phyloP scores from a whole-genome alignment of 2,329 filamentous ascomycete genomes.

The Penicillium sp. region DNA sequence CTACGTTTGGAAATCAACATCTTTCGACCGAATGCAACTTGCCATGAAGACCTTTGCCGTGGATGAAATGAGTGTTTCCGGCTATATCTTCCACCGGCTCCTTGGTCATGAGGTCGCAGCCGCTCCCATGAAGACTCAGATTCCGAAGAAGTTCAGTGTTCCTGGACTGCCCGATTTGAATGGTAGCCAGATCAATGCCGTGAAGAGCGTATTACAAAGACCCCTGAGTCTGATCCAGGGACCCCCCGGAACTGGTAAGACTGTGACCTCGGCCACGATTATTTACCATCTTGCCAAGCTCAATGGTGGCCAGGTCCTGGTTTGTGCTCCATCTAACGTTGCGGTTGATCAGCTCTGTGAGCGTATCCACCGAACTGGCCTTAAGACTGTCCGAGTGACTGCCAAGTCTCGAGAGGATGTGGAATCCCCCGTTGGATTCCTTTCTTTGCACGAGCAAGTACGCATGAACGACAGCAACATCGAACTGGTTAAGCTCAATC shows the following conservation, averaged over 20 bases:
- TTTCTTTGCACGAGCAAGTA: constrained; percentile 94
- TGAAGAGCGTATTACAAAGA: constrained; percentile 91
- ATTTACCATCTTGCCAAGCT: constrained; percentile 97
- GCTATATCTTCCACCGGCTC: constrained; percentile 97
- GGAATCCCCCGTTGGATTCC: constrained; percentile 94
- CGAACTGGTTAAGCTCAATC: constrained; percentile 86
- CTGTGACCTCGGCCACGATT: constrained; percentile 95
- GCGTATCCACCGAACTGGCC: constrained; percentile 87
- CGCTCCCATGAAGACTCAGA: constrained; percentile 89
- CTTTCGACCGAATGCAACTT: constrained; percentile 97
- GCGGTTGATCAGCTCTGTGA: constrained; percentile 98
- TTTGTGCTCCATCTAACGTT: constrained; percentile 97
- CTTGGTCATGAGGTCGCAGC: constrained; percentile 93
- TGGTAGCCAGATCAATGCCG: constrained; percentile 90
- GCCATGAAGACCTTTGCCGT: constrained; percentile 99
- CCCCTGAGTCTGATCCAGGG: constrained; percentile 95
- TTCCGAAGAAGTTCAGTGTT: constrained; percentile 96
- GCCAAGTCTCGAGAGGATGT: constrained; percentile 98
- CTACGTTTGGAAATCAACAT: constrained; percentile 99
- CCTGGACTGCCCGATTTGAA: constrained; percentile 94
- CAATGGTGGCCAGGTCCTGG: constrained; percentile 89
- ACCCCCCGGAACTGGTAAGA: constrained; percentile 95
- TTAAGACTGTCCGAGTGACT: constrained; percentile 97
- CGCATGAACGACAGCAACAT: constrained; percentile 96
- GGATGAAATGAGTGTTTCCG: constrained; percentile 96